These are phyloP conservation scores for Thraustotheca clavata DNA, from an alignment of 352 stramenopile genomes.

Conservation along the genomic window DNA sequence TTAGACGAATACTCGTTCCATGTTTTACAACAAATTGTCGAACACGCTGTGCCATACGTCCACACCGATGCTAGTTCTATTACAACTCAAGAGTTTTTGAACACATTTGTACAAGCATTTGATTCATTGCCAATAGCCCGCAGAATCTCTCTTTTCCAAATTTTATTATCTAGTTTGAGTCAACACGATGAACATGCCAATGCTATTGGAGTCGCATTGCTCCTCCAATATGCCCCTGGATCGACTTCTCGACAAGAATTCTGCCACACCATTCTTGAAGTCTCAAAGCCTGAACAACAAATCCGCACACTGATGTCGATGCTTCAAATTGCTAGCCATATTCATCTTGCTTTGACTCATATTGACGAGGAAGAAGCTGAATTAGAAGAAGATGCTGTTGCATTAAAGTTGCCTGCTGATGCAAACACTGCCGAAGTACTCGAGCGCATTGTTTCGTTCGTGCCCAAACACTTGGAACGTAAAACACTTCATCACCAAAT, in stretches of 20 bases:
- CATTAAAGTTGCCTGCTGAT: constrained; percentile 29
- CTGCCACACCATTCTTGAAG: constrained; percentile 52
- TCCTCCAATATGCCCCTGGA: constrained; percentile 36
- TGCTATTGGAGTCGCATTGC: constrained; percentile 45
- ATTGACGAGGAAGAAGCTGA: constrained; percentile 41
- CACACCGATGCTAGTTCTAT: constrained; percentile 30
- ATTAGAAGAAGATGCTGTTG: constrained; percentile 43
- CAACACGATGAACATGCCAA: constrained; percentile 31
- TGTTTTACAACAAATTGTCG: constrained; percentile 79
- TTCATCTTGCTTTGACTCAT: constrained; percentile 49
- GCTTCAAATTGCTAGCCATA: constrained; percentile 48
- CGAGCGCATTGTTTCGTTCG: constrained; percentile 38
- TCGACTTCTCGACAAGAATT: constrained; percentile 48
- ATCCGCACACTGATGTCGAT: constrained; percentile 50
- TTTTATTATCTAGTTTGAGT: constrained; percentile 50
- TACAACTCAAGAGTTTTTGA: constrained; percentile 63
- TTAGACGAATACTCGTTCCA: constrained; percentile 84
- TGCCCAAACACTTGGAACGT: constrained; percentile 51
- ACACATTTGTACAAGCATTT: constrained; percentile 66
- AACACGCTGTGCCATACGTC: constrained; percentile 73
- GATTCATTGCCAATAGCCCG: constrained; percentile 52
- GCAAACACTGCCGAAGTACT: constrained; percentile 45
- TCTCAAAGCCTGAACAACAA: constrained; percentile 46
- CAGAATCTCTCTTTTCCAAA: constrained; percentile 49
- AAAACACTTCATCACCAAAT: constrained; percentile 70